Evolutionary conservation across 164 flowering plant species (phyloP).

Genomic region (Piper betle): DNA sequence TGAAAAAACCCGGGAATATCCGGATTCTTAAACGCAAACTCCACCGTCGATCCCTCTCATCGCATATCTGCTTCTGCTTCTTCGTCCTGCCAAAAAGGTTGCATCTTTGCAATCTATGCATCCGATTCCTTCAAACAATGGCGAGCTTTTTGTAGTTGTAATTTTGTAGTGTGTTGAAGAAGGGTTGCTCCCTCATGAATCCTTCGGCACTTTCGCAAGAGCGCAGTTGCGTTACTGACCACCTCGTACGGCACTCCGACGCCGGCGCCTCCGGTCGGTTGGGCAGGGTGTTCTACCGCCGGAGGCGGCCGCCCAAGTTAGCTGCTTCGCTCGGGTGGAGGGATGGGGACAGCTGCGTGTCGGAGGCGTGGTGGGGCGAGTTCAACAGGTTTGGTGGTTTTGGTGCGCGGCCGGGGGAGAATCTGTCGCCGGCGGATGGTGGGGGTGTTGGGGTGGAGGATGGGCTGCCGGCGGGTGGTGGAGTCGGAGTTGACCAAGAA

Average conservation of each 20-base stretch:
- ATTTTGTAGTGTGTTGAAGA: not conserved
- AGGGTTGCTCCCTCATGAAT: not conserved
- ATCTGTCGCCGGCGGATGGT: slow-evolving; percentile 31
- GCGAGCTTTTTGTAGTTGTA: too few relatives aligned
- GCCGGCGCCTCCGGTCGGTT: slow-evolving; percentile 18
- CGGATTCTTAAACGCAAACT: too few relatives aligned
- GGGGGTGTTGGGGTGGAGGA: slow-evolving; percentile 35
- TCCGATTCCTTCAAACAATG: not conserved
- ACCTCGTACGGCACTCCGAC: not conserved
- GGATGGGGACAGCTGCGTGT: slow-evolving; percentile 15
- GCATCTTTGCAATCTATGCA: not conserved
- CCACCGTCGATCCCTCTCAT: too few relatives aligned
- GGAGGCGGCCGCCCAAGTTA: slow-evolving; percentile 25
- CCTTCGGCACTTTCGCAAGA: slow-evolving; percentile 1
- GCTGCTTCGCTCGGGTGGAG: slow-evolving; percentile 38
- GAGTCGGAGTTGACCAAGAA: slow-evolving; percentile 35
- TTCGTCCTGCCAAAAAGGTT: not conserved
- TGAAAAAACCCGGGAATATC: too few relatives aligned
- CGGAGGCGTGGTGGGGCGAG: slow-evolving; percentile 28
- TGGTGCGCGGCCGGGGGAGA: slow-evolving; percentile 21
- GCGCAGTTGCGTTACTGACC: not conserved
- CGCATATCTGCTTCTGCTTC: not conserved
- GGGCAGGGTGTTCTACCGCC: slow-evolving; percentile 11
- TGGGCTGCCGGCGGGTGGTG: slow-evolving; percentile 33
- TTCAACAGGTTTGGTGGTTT: slow-evolving; percentile 53